Evolutionary conservation across 1,139 yeast genomes (phyloP).

Genomic region (Taiozyma sp.): DNA sequence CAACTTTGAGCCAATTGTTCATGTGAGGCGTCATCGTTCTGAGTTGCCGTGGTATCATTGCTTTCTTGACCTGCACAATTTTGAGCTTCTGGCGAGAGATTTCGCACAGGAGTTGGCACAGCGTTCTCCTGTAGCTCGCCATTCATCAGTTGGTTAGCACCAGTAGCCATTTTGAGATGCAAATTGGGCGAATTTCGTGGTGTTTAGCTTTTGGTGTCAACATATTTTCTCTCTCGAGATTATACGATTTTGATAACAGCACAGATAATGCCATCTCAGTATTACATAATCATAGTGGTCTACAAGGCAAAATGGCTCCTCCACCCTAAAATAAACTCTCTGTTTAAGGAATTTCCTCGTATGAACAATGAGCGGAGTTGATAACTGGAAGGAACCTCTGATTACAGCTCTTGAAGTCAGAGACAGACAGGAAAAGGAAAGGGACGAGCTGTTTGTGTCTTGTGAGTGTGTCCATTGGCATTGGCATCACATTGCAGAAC

Average conservation of each 20-base stretch:
- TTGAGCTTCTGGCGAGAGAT: not conserved
- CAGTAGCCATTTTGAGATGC: not conserved
- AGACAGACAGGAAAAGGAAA: constrained; percentile 17
- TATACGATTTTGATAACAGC: not conserved
- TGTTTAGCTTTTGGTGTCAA: not conserved
- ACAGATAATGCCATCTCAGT: not conserved
- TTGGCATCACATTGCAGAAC: not conserved
- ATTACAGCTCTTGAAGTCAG: constrained; percentile 14
- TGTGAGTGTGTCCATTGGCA: constrained; percentile 1
- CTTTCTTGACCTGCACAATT: not conserved
- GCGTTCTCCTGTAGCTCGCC: not conserved
- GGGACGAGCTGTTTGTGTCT: constrained; percentile 11
- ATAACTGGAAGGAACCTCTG: constrained; percentile 1
- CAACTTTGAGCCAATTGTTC: constrained; percentile 14
- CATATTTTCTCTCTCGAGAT: not conserved
- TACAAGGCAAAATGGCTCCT: too few relatives aligned
- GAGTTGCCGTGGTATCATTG: not conserved
- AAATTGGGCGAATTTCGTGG: not conserved
- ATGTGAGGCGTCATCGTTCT: constrained; percentile 18
- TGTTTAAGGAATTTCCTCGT: too few relatives aligned
- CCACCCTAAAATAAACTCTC: not conserved
- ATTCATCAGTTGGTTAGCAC: not conserved
- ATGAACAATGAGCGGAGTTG: not conserved
- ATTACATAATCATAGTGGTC: too few relatives aligned
- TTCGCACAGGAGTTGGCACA: not conserved